Evolutionary conservation across 2,329 filamentous ascomycete genomes (phyloP).

Genomic region (Coniella vitis): DNA sequence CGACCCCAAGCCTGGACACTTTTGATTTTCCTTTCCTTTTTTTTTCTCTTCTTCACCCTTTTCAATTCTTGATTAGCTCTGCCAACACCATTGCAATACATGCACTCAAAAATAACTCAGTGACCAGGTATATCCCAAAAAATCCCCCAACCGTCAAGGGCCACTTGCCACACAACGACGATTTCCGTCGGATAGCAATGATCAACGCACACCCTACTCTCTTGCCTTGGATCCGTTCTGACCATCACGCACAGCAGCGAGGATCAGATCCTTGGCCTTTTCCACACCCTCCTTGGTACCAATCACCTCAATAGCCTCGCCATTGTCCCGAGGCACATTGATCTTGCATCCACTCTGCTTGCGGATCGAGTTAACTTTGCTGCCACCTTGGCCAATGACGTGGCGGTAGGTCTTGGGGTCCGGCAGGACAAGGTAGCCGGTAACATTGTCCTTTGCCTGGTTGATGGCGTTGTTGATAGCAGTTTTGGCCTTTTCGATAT

Average conservation of each 20-base stretch:
- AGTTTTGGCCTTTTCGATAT: conserved; percentile 73
- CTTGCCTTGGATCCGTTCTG: conserved; percentile 24
- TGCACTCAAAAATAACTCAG: too few relatives aligned
- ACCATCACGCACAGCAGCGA: conserved; percentile 70
- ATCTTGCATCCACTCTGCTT: conserved; percentile 91
- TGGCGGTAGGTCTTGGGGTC: conserved; percentile 85
- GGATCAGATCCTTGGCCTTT: conserved; percentile 79
- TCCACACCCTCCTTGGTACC: conserved; percentile 76
- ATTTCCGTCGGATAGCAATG: too few relatives aligned
- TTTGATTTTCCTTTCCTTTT: too few relatives aligned
- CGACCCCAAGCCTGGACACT: too few relatives aligned
- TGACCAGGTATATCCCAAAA: too few relatives aligned
- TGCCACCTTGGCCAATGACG: conserved; percentile 82
- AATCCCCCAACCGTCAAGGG: too few relatives aligned
- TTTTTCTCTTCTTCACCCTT: too few relatives aligned
- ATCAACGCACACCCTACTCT: conserved; percentile 16
- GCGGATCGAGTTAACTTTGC: conserved; percentile 87
- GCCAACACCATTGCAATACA: too few relatives aligned
- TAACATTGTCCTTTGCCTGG: conserved; percentile 64
- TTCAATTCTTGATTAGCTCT: too few relatives aligned
- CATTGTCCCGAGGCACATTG: conserved; percentile 80
- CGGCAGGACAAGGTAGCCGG: conserved; percentile 82
- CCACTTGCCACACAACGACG: too few relatives aligned
- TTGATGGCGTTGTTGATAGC: conserved; percentile 67
- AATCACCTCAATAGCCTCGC: conserved; percentile 85